Evolutionary conservation across 345 rosid genomes (phyloP).

Genomic region (Salix exigua): DNA sequence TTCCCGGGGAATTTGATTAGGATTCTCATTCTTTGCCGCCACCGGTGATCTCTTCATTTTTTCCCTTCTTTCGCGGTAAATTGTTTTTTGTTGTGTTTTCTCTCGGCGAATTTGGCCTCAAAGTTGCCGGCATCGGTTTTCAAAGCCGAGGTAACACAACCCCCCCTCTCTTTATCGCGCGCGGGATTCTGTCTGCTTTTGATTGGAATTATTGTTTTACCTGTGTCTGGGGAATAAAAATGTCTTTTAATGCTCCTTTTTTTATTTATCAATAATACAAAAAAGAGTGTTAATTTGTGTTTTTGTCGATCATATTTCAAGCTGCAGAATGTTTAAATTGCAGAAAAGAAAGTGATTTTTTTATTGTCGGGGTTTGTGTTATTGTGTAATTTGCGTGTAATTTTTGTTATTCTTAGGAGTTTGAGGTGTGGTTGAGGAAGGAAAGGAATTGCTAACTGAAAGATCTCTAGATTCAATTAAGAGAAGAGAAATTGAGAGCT

Average conservation of each 20-base stretch:
- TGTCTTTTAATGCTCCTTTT: too few relatives aligned
- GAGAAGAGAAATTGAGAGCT: constrained; percentile 25
- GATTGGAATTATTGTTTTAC: background rate
- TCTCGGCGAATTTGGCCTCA: constrained; percentile 22
- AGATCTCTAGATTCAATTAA: constrained; percentile 12
- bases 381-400: background rate
- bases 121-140: background rate
- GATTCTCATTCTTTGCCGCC: background rate
- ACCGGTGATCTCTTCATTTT: background rate
- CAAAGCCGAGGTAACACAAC: constrained; percentile 17
- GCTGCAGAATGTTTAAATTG: background rate
- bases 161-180: background rate
- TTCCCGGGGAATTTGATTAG: background rate
- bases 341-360: background rate
- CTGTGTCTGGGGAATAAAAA: too few relatives aligned
- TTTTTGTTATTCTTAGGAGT: constrained; percentile 8
- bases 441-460: constrained; percentile 17
- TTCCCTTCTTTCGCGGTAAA: background rate
- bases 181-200: constrained; percentile 3
- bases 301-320: background rate
- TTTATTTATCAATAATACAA: background rate
- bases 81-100: constrained; percentile 3
- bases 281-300: background rate
- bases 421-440: constrained; percentile 11
- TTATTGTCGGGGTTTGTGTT: background rate